Evolutionary conservation across 257 asterid species (phyloP).

Genomic region (Solanum paucissectum): DNA sequence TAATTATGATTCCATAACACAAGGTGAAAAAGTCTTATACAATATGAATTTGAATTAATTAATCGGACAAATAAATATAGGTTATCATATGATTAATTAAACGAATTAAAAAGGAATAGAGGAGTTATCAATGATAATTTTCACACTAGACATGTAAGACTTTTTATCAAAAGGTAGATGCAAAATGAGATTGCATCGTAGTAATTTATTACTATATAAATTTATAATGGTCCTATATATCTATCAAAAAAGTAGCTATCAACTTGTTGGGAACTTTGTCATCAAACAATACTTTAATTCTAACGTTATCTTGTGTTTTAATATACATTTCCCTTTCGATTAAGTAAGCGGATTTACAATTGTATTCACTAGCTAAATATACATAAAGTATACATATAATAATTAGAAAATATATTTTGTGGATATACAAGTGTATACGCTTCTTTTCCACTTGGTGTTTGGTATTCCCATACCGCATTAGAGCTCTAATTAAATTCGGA

Average conservation of each 20-base stretch:
- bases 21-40: not conserved
- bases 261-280: not conserved
- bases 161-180: not conserved
- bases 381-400: too few relatives aligned
- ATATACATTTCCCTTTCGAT: not conserved
- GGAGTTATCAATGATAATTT: not conserved
- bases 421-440: not conserved
- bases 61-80: not conserved
- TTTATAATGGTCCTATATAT: not conserved
- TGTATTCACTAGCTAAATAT: not conserved
- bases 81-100: not conserved
- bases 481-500: too few relatives aligned
- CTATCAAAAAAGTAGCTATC: not conserved
- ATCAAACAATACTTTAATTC: not conserved
- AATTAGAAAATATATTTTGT: too few relatives aligned
- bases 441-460: too few relatives aligned
- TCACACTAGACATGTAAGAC: not conserved
- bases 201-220: not conserved
- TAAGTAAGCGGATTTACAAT: not conserved
- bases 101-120: not conserved
- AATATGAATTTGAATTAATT: not conserved
- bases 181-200: not conserved
- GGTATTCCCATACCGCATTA: fast-evolving
- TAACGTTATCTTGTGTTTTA: not conserved
- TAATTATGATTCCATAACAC: not conserved